Base-by-base conservation (phyloP, 768 basidiomycete species). In the Dictyophora rubrovolvata region DNA sequence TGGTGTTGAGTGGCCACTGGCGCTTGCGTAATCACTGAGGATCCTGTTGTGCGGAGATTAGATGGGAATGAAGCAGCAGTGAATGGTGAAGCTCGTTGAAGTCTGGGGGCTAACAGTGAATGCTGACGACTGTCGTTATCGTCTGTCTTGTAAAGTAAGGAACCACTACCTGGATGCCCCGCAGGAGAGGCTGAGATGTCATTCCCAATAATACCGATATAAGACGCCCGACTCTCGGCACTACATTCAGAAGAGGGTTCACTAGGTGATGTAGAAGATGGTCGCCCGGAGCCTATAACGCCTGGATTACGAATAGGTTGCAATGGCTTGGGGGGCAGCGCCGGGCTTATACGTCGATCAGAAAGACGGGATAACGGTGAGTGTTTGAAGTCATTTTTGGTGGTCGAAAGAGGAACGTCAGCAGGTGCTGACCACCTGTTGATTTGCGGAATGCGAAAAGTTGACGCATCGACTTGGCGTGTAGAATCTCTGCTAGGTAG, bases 281-380 rank as follows among this genome's bases (percentile, higher is more conserved):
- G 57, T 42, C 57, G 50, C 18, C 57, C 57, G 2, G 57, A 59
- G 35, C 57, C 57, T 10, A 59, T 59, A 14, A 59, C 50, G 10
- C 57, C 57, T 17, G 55, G 55, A 11, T 46, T 23, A 21, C 55
- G 55, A 10, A 42, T 48, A 17, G 48, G 22, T 23, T 11, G 55
- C 17, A 48, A 49, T 20, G 50, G 14, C 14, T 34, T 34, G 21
- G 21, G 20, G 8, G 50, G 11, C 14, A 34, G 11, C 14, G 50
- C 20, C 4, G 50, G 50, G 14, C 21, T 22, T 12, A 16, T 14
- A 14, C 17, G 50, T 14, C 50, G 28, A 34, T 20, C 21, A 22
- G 2, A 4, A 34, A 16, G 50, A 51, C 18, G 28, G 11, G 28
- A 8, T 51, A 34, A 51, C 14, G 50, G 20, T 22, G 28, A 22